Percentiles rank a stretch among this genome's conserved stretches.
These are phyloP conservation scores for Citeromyces matritensis DNA, from an alignment of 805 yeast genomes.

Conservation along the genomic window DNA sequence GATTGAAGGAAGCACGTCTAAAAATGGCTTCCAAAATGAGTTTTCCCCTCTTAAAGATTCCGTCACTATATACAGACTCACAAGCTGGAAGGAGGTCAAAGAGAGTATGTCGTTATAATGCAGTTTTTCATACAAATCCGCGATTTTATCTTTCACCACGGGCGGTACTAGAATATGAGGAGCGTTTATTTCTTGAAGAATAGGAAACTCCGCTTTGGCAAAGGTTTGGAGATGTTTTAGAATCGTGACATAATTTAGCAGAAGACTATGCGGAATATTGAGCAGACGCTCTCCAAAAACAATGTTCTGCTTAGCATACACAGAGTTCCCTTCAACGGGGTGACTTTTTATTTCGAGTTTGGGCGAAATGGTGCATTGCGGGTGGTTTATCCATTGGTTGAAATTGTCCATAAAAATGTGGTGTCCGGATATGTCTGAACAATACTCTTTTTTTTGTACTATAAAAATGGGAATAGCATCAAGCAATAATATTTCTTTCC, in stretches of 20 bases:
- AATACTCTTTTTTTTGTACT: too few species aligned
- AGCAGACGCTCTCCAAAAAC: conserved; percentile 25
- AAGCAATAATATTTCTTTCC: too few species aligned
- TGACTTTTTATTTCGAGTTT: neutral
- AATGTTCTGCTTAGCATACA: neutral
- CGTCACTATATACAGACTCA: conserved; percentile 30
- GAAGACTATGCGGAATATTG: conserved; percentile 38
- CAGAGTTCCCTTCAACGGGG: neutral
- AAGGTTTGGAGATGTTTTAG: conserved; percentile 23
- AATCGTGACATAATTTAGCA: conserved; percentile 43
- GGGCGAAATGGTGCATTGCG: too few species aligned
- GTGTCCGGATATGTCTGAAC: too few species aligned
- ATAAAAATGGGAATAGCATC: too few species aligned
- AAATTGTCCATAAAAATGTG: too few species aligned
- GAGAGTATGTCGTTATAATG: conserved; percentile 17
- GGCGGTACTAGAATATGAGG: neutral
- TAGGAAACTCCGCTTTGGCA: conserved; percentile 1
- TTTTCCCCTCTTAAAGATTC: conserved; percentile 21
- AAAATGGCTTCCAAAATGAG: conserved; percentile 59
- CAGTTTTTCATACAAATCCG: conserved; percentile 6
- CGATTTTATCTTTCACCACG: conserved; percentile 1
- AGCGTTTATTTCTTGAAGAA: conserved; percentile 1
- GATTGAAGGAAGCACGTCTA: conserved; percentile 44
- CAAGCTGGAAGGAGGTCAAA: conserved; percentile 45
- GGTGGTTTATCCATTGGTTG: too few species aligned